Evolutionary conservation across 371 early-diverging fungal species (phyloP), one percentile per base, ranked within the genome.

Genomic region (Actinomortierella wolfii): DNA sequence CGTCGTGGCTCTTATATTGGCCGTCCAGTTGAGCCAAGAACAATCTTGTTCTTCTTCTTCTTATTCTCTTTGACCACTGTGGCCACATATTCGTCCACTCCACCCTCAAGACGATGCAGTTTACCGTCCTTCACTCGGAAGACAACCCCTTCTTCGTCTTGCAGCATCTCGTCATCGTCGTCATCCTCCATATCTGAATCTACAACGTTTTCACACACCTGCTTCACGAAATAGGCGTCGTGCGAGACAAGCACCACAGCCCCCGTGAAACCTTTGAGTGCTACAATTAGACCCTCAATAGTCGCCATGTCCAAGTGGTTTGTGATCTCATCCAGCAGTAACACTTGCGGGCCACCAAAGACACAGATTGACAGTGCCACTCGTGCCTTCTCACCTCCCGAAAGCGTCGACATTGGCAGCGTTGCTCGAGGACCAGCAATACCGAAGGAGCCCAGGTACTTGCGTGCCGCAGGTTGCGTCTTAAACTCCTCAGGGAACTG

Each of bases 251-350:
- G 54, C 8, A 92, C 77, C 20, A 91, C 77, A 7, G 83, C 87
- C 2, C 92, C 86, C 2, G 82, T 56, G 61, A 78, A 92, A 9
- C 74, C 82, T 25, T 79, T 75, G 23, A 92, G 63, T 1, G 85
- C 86, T 11, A 85, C 83, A 5, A 83, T 79, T 15, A 92, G 56
- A 7, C 82, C 81, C 40, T 90, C 87, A 11, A 90, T 86, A 8
- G 87, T 86, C 18, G 85, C 86, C 84, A 92, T 87, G 80, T 92
- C 91, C 64, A 87, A 73, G 59, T 91, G 92, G 67, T 94, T 95
- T 21, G 92, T 92, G 46, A 91, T 89, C 80, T 94, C 94, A 74
- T 94, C 94, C 23, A 93, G 79, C 39, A 93, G 78, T 28, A 96
- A 69, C 9, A 96, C 80, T 66, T 96, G 89, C 7, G 94, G 90